Conservation (phyloP, 768 basidiomycete species). For the Tremella yokohamensis region DNA sequence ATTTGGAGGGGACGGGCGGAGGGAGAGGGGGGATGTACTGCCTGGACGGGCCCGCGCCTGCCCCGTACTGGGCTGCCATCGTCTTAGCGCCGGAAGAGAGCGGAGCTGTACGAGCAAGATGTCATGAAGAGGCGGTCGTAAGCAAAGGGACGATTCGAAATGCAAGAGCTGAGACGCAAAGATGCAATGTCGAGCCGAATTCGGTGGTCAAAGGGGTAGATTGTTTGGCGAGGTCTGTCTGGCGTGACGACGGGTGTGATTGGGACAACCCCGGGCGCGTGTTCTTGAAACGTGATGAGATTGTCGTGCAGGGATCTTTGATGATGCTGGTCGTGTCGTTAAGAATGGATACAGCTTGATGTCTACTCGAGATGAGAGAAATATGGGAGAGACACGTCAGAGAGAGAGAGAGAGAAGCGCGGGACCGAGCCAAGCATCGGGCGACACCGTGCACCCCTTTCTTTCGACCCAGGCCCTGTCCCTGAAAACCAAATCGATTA, state of each 20-base stretch:
- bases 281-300: too few relatives aligned
- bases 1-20: constrained; percentile 12
- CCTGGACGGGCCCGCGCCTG: constrained; percentile 9
- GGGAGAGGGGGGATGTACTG: not conserved
- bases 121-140: not conserved
- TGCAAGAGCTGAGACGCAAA: not conserved
- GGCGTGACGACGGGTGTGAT: constrained; percentile 1
- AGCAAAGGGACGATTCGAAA: not conserved
- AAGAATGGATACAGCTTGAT: too few relatives aligned
- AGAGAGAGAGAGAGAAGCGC: too few relatives aligned
- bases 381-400: too few relatives aligned
- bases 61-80: constrained; percentile 3
- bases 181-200: not conserved
- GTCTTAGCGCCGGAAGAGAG: not conserved
- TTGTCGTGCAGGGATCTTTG: too few relatives aligned
- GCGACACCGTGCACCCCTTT: too few relatives aligned
- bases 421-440: too few relatives aligned
- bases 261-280: not conserved
- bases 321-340: too few relatives aligned
- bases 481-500: too few relatives aligned
- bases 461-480: too few relatives aligned
- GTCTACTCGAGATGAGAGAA: too few relatives aligned
- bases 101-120: too few relatives aligned
- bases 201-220: not conserved
- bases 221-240: not conserved